A percentile compares a stretch with the other conserved stretches of the same genome.
Conservation (phyloP, 495 filamentous ascomycete species). For the Neurospora sp. region DNA sequence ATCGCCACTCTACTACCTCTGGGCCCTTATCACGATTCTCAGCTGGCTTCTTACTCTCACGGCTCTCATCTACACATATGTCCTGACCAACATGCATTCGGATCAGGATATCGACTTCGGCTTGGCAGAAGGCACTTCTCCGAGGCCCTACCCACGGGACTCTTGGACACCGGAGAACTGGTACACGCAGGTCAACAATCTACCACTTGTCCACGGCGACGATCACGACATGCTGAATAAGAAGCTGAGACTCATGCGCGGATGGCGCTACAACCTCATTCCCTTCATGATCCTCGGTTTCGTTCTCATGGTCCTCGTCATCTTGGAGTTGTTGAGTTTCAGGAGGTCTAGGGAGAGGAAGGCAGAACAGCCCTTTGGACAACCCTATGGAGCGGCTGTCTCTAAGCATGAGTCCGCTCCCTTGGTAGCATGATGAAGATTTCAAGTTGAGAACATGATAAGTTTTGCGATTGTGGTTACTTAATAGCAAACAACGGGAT, state of each 20-base stretch:
- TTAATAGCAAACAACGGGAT: not conserved
- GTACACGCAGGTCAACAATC: slow-evolving; percentile 38
- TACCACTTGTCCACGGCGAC: slow-evolving; percentile 27
- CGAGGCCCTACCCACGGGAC: slow-evolving; percentile 33
- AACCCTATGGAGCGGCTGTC: not conserved
- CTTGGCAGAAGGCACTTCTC: slow-evolving; percentile 19
- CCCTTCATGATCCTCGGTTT: slow-evolving; percentile 39
- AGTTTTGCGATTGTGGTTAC: not conserved
- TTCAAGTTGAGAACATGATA: not conserved
- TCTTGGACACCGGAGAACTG: slow-evolving; percentile 48
- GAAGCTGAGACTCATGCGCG: slow-evolving; percentile 35
- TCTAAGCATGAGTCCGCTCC: not conserved
- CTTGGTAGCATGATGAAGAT: not conserved
- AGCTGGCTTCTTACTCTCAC: slow-evolving; percentile 35
- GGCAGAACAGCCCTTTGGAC: not conserved
- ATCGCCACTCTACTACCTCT: slow-evolving; percentile 25
- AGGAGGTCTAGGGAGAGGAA: not conserved
- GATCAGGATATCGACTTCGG: slow-evolving; percentile 30
- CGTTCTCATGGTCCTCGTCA: slow-evolving; percentile 33
- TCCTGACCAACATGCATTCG: slow-evolving; percentile 30
- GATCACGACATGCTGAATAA: slow-evolving; percentile 26
- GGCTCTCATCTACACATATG: slow-evolving; percentile 36
- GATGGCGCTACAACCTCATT: slow-evolving; percentile 46
- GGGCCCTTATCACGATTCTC: slow-evolving; percentile 31
- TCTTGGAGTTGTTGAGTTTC: slow-evolving; percentile 21